A percentile compares a stretch with the other conserved stretches of the same genome.
These are phyloP conservation scores for Jasminum sambac DNA, from an alignment of 257 asterid genomes.

Conservation along the genomic window DNA sequence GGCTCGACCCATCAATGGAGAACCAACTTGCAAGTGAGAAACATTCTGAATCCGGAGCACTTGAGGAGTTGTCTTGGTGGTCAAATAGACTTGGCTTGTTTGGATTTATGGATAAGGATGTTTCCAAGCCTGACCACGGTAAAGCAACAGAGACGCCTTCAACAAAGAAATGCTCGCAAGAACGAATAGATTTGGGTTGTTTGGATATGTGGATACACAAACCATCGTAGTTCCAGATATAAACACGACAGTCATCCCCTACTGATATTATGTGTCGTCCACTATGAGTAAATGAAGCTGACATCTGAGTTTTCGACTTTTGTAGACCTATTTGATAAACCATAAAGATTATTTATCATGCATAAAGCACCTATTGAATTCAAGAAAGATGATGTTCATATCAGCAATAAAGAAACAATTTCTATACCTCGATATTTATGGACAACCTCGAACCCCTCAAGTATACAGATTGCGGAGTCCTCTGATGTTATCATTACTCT, in stretches of 20 bases:
- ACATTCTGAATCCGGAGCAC: constrained; percentile 43
- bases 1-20: constrained; percentile 49
- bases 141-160: constrained; percentile 55
- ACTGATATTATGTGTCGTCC: constrained; percentile 71
- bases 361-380: too few species aligned
- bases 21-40: constrained; percentile 73
- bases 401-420: not conserved
- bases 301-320: constrained; percentile 65
- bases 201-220: constrained; percentile 39
- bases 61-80: constrained; percentile 25
- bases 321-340: constrained; percentile 37
- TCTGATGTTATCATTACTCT: constrained; percentile 77
- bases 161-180: constrained; percentile 64
- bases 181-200: constrained; percentile 50
- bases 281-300: constrained; percentile 61
- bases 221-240: constrained; percentile 65
- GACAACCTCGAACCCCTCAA: constrained; percentile 67
- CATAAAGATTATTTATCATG: constrained; percentile 4
- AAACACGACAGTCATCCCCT: constrained; percentile 69
- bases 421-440: constrained; percentile 69
- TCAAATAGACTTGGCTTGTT: not conserved
- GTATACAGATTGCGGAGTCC: constrained; percentile 74
- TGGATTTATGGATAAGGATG: too few species aligned
- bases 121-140: constrained; percentile 54
- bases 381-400: too few species aligned